phyloP scores from a whole-genome alignment of 176 grass and related monocot species.

The Phoenix roebelenii region DNA sequence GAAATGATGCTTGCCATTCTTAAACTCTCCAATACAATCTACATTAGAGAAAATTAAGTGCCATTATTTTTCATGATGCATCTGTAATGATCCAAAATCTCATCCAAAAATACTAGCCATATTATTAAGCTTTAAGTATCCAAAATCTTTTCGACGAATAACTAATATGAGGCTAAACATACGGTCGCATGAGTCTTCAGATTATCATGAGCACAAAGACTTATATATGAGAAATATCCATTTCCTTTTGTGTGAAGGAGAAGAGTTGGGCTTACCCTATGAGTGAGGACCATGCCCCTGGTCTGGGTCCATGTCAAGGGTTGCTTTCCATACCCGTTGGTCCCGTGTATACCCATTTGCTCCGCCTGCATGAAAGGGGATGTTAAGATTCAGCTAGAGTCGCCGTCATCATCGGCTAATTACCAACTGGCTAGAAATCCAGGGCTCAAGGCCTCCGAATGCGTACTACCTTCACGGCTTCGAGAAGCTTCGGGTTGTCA shows the following conservation, averaged over 20 bases:
- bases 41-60: slow-evolving; percentile 1
- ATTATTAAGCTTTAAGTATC: no score
- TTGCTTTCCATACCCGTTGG: slow-evolving; percentile 42
- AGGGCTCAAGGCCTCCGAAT: no score
- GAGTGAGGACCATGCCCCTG: slow-evolving; percentile 64
- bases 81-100: no score
- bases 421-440: no score
- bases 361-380: slow-evolving; percentile 31
- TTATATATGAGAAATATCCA: not conserved
- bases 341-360: slow-evolving; percentile 53
- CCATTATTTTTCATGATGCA: slow-evolving; percentile 22
- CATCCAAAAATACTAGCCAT: no score
- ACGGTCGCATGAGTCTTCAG: no score
- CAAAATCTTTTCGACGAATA: no score
- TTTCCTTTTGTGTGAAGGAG: not conserved
- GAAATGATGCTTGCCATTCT: slow-evolving; percentile 98
- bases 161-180: no score
- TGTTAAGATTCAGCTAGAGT: no score
- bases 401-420: no score
- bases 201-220: slow-evolving; percentile 9
- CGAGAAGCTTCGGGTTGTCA: slow-evolving; percentile 56
- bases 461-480: slow-evolving; percentile 38
- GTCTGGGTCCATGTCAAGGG: slow-evolving; percentile 70
- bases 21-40: slow-evolving; percentile 95
- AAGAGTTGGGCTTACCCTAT: slow-evolving; percentile 37